Evolutionary conservation across 805 yeast genomes (phyloP), one percentile per base, ranked within the genome.

Genomic region (Wickerhamomyces hampshirensis): DNA sequence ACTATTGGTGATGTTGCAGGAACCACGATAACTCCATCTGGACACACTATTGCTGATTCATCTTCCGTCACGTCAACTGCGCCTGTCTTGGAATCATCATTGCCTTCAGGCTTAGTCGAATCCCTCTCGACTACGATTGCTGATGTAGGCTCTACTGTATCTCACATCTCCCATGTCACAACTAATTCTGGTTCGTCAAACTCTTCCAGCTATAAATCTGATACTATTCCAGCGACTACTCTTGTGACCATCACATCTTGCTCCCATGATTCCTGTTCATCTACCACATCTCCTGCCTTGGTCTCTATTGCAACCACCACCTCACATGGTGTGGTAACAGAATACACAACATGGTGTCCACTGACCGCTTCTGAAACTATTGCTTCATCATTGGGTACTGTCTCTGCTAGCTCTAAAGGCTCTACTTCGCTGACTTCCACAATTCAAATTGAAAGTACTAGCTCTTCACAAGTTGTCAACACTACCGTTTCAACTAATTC

Each of bases 281-380:
- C 28, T 4, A 45, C 51, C 1, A 26, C 39, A 12, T 35, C 51
- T 2, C 30, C 44, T 3, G 51, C 54, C 8, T 28, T 43, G 19
- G 45, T 50, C 5, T 33, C 51, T 5, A 50, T 59, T 29, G 60
- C 62, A 21, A 64, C 68, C 23, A 55, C 54, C 28, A 60, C 65
- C 28, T 47, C 49, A 18, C 39, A 49, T 47, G 63, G 62, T 45
- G 55, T 39, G 13, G 35, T 45, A 13, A 51, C 53, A 14, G 46
- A 38, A 15, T 46, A 40, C 23, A 51, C 55, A 12, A 54, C 58
- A 16, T 51, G 41, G 37, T 49, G 57, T 33, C 55, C 55, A 17
- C 28, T 51, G 9, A 37, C 47, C 8, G 30, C 35, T 6, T 18
- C 39, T 5, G 30, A 33, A 8, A 8, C 6, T 9, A 7, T 7